Evolutionary conservation across 208 protist species (phyloP), one percentile per base, ranked within the genome.

Genomic region (Crithidia thermophila): DNA sequence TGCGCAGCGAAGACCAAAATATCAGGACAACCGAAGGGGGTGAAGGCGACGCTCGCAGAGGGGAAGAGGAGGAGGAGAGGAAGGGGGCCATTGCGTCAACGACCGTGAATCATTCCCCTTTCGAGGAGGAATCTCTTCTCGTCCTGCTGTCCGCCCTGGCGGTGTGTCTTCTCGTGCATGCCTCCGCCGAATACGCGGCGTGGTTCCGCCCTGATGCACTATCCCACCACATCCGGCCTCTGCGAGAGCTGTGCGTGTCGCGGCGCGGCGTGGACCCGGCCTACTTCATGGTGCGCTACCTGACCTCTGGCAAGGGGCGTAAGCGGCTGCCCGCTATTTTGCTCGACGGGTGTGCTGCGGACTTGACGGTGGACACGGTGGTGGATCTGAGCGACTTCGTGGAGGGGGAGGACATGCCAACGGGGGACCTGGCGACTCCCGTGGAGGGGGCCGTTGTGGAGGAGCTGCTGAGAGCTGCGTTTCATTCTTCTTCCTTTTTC

Each of bases 111-210:
- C n/a, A n/a, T n/a, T n/a, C 45, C n/a, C 68, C 69, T 23, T 90
- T 81, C 55, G 82, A 72, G 8, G 87, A 93, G 27, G 83, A 86
- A 9, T 88, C 87, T 3, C 67, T 84, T 8, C 46, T 90, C 2
- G 46, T 69, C 0, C 63, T 93, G 45, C 59, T 93, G 11, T 84
- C 67, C 37, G 42, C 70, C 8, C 62, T 65, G 23, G 45, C 67
- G 18, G 34, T 91, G 8, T 72, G 66, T 36, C 59, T 83, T 13
- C 50, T 80, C 3, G 53, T 81, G 9, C 51, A 53, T 5, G 66
- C 83, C 1, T 55, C 62, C 13, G 59, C 72, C 7, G 77, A 81
- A 53, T 62, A 67, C 28, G 43, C 36, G 13, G 36, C 69, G 27
- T 83, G 77, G 73, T 60, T 79, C 6, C 21, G 66, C 18, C 42